Percentiles rank a stretch among this genome's conserved stretches.
phyloP scores from a whole-genome alignment of 2,329 filamentous ascomycete species.

The Gremmenia infestans region DNA sequence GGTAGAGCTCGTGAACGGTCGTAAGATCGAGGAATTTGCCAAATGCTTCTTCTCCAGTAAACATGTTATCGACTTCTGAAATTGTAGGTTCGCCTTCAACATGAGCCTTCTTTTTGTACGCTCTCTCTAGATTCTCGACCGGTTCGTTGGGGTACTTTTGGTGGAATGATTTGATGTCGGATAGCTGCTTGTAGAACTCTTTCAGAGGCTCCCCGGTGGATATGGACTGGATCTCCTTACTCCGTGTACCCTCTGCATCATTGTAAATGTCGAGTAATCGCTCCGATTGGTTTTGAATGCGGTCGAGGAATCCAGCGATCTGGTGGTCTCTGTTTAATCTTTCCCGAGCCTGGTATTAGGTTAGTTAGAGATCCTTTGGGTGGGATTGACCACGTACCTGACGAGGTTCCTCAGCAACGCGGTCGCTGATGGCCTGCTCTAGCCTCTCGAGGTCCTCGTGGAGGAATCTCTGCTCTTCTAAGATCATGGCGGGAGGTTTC shows the following conservation, averaged over 20 bases:
- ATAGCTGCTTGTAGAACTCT: constrained; percentile 82
- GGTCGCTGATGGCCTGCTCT: constrained; percentile 88
- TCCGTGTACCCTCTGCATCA: constrained; percentile 66
- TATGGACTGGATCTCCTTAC: constrained; percentile 78
- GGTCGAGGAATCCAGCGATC: constrained; percentile 76
- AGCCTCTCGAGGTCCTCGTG: constrained; percentile 96
- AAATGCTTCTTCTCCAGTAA: constrained; percentile 91
- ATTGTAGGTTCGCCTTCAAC: constrained; percentile 59
- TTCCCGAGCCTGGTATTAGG: constrained; percentile 66
- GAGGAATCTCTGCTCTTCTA: constrained; percentile 90
- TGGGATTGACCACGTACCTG: constrained; percentile 52
- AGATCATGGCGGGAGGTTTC: constrained; percentile 53
- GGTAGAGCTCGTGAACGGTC: constrained; percentile 75
- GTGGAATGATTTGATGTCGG: constrained; percentile 81
- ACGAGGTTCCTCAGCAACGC: constrained; percentile 81
- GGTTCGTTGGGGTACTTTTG: constrained; percentile 88
- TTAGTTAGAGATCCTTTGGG: constrained; percentile 6
- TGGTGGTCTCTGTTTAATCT: constrained; percentile 89
- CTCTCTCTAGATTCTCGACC: constrained; percentile 88
- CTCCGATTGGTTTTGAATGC: constrained; percentile 81
- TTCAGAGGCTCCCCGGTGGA: constrained; percentile 82
- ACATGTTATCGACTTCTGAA: constrained; percentile 79
- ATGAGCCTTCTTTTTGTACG: constrained; percentile 69
- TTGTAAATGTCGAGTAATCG: constrained; percentile 79
- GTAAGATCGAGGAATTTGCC: constrained; percentile 91